phyloP scores from a whole-genome alignment of 2,329 filamentous ascomycete genomes.

The Zarea fungicola region DNA sequence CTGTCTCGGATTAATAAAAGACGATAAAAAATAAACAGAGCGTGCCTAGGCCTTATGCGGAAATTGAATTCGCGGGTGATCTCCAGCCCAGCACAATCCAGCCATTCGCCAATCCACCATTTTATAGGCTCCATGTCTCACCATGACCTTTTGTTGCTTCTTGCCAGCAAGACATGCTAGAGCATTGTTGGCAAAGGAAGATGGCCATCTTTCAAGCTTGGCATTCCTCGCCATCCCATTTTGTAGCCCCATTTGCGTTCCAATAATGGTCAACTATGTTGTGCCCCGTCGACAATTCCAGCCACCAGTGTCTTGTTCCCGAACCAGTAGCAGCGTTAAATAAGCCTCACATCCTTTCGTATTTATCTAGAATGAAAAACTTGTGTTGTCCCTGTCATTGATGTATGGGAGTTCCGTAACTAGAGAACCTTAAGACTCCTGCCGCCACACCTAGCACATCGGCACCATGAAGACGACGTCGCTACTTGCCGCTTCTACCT shows the following conservation, averaged over 20 bases:
- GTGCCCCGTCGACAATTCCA: neutral
- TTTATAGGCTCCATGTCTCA: slow-evolving; percentile 6
- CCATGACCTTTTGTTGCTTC: neutral
- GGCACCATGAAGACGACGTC: slow-evolving; percentile 6
- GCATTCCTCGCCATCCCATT: slow-evolving; percentile 1
- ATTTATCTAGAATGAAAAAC: neutral
- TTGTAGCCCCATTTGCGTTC: neutral
- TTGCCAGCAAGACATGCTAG: neutral
- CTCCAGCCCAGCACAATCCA: neutral
- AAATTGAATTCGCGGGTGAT: neutral
- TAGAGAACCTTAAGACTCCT: neutral
- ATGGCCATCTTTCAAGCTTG: neutral
- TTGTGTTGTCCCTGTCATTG: neutral
- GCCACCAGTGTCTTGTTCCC: neutral
- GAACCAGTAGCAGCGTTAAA: neutral
- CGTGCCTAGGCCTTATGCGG: neutral
- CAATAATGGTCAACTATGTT: neutral
- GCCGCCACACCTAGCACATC: neutral
- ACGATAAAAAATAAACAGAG: neutral
- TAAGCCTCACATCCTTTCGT: neutral
- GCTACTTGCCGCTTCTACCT: neutral
- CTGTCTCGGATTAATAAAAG: neutral
- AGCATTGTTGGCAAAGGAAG: neutral
- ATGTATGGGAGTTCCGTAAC: neutral
- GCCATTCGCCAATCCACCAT: slow-evolving; percentile 1